Evolutionary conservation across 2,329 filamentous ascomycete genomes (phyloP).

Genomic region (Ascochyta rabiei): DNA sequence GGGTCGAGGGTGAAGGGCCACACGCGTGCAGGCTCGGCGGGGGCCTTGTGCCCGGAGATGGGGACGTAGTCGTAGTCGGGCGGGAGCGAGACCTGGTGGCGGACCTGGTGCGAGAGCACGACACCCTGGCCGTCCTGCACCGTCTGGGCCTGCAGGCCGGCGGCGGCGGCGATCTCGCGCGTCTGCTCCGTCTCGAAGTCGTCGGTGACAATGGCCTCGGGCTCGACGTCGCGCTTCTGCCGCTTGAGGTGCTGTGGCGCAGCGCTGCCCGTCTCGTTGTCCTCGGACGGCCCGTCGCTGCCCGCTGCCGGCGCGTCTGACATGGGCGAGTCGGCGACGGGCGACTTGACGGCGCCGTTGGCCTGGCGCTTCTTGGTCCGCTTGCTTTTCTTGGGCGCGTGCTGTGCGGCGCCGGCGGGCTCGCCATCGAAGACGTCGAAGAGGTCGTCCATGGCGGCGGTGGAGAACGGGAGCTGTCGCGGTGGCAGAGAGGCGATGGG

Average conservation of each 20-base stretch:
- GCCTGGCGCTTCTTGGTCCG: slow-evolving; percentile 90
- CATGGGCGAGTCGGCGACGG: slow-evolving; percentile 53
- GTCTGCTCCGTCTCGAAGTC: slow-evolving; percentile 94
- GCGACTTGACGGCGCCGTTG: slow-evolving; percentile 74
- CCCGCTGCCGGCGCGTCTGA: slow-evolving; percentile 45
- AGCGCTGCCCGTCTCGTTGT: slow-evolving; percentile 41
- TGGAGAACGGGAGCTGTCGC: background rate
- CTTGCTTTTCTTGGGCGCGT: slow-evolving; percentile 62
- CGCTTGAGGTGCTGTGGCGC: slow-evolving; percentile 62
- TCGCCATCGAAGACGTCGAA: slow-evolving; percentile 54
- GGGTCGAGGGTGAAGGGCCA: slow-evolving; percentile 95
- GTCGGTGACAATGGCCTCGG: slow-evolving; percentile 85
- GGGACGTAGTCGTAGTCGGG: slow-evolving; percentile 94
- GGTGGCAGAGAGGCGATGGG: no score
- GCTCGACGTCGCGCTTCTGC: slow-evolving; percentile 67
- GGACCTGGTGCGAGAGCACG: slow-evolving; percentile 93
- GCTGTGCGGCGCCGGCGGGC: slow-evolving; percentile 26
- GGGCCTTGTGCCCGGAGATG: slow-evolving; percentile 93
- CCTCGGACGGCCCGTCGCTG: slow-evolving; percentile 17
- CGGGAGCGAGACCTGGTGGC: slow-evolving; percentile 94
- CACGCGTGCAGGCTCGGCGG: slow-evolving; percentile 79
- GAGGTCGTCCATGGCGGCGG: slow-evolving; percentile 48
- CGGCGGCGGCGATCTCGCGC: slow-evolving; percentile 82
- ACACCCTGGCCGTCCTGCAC: slow-evolving; percentile 72
- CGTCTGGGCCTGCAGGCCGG: slow-evolving; percentile 67